A percentile compares a stretch with the other conserved stretches of the same genome.
These are phyloP conservation scores for Pythium myriotylum DNA, from an alignment of 352 stramenopile genomes.

Conservation along the genomic window DNA sequence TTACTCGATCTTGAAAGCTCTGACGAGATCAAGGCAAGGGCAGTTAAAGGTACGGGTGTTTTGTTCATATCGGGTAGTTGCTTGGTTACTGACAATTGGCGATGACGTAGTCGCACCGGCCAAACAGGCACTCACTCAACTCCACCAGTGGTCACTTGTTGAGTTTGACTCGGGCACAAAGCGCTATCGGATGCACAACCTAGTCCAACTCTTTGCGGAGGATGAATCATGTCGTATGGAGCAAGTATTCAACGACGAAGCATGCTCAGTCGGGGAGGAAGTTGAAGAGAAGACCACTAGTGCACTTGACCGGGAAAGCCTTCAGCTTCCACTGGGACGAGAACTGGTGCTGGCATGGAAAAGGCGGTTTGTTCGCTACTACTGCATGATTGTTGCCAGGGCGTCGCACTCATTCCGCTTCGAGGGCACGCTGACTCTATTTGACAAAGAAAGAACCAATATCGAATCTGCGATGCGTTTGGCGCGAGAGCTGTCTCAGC, in stretches of 20 bases:
- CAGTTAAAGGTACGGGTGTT: slow-evolving; percentile 33
- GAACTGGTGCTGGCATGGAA: slow-evolving; percentile 80
- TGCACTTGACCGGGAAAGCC: slow-evolving; percentile 21
- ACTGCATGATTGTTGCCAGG: slow-evolving; percentile 77
- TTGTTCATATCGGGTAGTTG: neutral
- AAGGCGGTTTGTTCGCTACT: slow-evolving; percentile 84
- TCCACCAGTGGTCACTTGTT: slow-evolving; percentile 83
- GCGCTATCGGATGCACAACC: slow-evolving; percentile 83
- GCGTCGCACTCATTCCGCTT: slow-evolving; percentile 79
- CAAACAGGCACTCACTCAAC: slow-evolving; percentile 52
- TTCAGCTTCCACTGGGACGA: slow-evolving; percentile 44
- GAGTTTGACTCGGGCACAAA: slow-evolving; percentile 72
- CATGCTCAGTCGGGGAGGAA: neutral
- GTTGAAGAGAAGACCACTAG: slow-evolving; percentile 4
- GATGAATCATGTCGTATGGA: slow-evolving; percentile 70
- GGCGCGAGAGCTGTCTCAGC: slow-evolving; percentile 67
- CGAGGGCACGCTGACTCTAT: slow-evolving; percentile 65
- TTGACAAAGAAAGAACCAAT: slow-evolving; percentile 81
- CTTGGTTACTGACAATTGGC: neutral
- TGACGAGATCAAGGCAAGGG: slow-evolving; percentile 64
- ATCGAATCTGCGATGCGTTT: slow-evolving; percentile 83
- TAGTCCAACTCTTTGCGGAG: slow-evolving; percentile 84
- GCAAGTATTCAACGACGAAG: slow-evolving; percentile 33
- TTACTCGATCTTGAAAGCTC: slow-evolving; percentile 71
- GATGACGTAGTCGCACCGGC: slow-evolving; percentile 39